Evolutionary conservation across 2,329 filamentous ascomycete genomes (phyloP).

Genomic region (Spiromastix sp.): DNA sequence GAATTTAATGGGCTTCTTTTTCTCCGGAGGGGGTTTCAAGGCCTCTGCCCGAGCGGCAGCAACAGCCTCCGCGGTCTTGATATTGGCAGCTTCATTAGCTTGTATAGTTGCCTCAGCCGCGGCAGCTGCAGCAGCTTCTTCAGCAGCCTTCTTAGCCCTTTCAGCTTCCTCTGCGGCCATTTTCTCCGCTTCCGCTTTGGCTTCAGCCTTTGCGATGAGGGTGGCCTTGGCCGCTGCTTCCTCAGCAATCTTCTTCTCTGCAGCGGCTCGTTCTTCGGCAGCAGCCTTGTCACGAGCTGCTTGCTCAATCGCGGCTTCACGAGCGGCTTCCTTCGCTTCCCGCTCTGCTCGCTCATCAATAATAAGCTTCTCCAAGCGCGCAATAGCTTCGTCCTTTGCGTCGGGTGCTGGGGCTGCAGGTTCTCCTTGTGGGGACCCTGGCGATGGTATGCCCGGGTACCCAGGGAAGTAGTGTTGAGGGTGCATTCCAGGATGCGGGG

Average conservation of each 20-base stretch:
- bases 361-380: constrained; percentile 51
- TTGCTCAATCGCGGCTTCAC: constrained; percentile 39
- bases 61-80: constrained; percentile 21
- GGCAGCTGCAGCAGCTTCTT: constrained; percentile 28
- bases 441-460: constrained; percentile 17
- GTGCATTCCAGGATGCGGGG: constrained; percentile 24
- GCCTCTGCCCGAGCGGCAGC: constrained; percentile 21
- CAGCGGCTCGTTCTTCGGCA: constrained; percentile 26
- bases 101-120: constrained; percentile 24
- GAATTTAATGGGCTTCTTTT: constrained; percentile 70
- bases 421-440: constrained; percentile 17
- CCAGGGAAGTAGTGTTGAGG: constrained; percentile 15
- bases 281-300: constrained; percentile 36
- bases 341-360: constrained; percentile 33
- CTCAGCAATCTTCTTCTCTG: constrained; percentile 32
- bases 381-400: constrained; percentile 45
- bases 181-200: constrained; percentile 38
- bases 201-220: constrained; percentile 28
- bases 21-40: constrained; percentile 38
- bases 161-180: constrained; percentile 36
- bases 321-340: constrained; percentile 29
- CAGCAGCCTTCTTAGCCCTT: constrained; percentile 27
- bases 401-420: constrained; percentile 27
- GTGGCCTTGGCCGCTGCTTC: constrained; percentile 27
- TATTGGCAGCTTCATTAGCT: constrained; percentile 23